Base-by-base conservation (phyloP, 176 grass and related monocot genomes). In the Musa troglodytarum region DNA sequence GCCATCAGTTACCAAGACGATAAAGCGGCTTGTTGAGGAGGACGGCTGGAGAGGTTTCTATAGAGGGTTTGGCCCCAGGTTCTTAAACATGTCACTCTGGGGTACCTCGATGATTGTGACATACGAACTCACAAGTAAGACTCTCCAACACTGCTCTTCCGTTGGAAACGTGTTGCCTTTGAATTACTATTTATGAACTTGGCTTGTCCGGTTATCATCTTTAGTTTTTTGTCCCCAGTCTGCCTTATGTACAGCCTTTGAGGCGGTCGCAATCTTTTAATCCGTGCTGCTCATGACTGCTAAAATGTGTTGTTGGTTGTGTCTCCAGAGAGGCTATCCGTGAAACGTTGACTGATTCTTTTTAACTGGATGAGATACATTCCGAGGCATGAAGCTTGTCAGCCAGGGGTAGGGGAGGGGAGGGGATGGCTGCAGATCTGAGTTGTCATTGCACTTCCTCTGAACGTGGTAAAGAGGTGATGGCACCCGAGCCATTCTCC, bases 81-180 rank as follows among this genome's bases (percentile, higher is more conserved):
- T 91, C 71, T 86, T 98, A 52, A 98, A 98, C 80, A 91, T 98
- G 95, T 98, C 95, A 67, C 82, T 98, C 22, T 98, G 95, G 90
- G 95, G 95, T 63, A 98, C 95, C 90, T 94, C 95, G 28, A 98
- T 98, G 95, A 98, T 98, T 17, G 90, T 98, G 52, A 98, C 95
- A 53, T 98, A 98, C 10, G 95, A 98, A 82, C 84, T 98, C 49
- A 98, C 93, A 87, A 98, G 95, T 98, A 79, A 76, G 90, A 43
- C 34, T 24, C 26, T 29, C 9, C 29, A 19, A 59, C 13, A 28
- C 3, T 10, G 2, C 15, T 10, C 17, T 10, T 69, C 9, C 19
- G 9, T 43, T 43, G 34, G 34, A 61, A 20, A 61, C 7, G 16
- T 7, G 17, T 17, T 61, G 14, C n/a, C 57, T 61, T 15, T 16